Evolutionary conservation across 306 rosid species (phyloP), one percentile per base, ranked within the genome.

Genomic region (Parietaria judaica): DNA sequence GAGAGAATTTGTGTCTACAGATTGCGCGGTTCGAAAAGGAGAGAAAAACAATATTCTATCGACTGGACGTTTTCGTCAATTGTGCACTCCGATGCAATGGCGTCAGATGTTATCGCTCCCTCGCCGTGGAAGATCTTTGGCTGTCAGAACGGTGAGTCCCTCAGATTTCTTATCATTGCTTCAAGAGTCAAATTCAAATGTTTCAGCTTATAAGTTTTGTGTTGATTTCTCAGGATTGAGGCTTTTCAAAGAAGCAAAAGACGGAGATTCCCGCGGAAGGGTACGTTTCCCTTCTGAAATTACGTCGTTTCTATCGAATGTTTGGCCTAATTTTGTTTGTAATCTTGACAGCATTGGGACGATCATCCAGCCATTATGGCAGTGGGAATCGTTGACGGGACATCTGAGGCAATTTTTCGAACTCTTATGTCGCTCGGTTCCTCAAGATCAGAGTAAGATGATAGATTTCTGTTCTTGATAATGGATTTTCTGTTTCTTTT

Each of bases 101-200:
- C 96, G 50, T 58, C 86, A 36, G 97, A 90, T 74, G 97, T 90
- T 57, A 72, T 83, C 56, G 88, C 91, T 64, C 87, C 96, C 64
- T 90, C 97, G 7, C 82, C 91, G 3, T 90, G 96, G 97, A 90
- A 85, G 69, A 90, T 90, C 60, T 90, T 90, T 74, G 97, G 97
- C 23, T 87, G 89, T 68, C 85, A 76, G 66, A 90, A 90, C 78
- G 97, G 97, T 90, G 77, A 70, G 80, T 17, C 66, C 46, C 56
- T 41, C 31, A 3, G 34, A 54, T 61, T 73, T 59, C 41, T 56
- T 35, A 44, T 72, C 41, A 47, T 62, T 67, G 61, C 54, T 73
- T 66, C 50, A 46, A 46, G 53, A 7, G 45, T 49, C 31, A 23
- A 23, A 49, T 3, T 49, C 14, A n/a, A 4, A 49, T 5, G 53